Base-by-base conservation (phyloP, 2,329 filamentous ascomycete genomes). In the Metarhizium anisopliae region DNA sequence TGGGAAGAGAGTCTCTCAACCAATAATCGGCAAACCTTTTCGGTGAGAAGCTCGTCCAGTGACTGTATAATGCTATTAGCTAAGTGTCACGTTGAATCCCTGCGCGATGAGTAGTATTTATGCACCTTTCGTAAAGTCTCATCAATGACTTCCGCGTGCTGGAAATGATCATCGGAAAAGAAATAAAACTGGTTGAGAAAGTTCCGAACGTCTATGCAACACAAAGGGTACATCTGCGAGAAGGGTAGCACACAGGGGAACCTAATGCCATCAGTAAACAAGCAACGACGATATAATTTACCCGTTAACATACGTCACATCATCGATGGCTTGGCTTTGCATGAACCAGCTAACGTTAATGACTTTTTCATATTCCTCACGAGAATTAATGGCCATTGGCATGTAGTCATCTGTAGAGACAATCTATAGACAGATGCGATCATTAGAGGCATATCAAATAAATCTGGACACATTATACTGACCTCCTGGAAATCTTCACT, bases 161-260 rank as follows among this genome's bases (percentile, higher is more conserved):
- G 87, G 67, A 97, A 97, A 68, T 97, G 91, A 66, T 97, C 92
- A 65, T 95, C 92, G 8, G 90, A 91, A 72, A 97, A 99, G 70
- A 95, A 92, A 70, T 97, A 97, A 66, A 99, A 97, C 67, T 97
- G 92, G 69, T 96, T 96, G 58, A 97, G 77, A 70, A 99, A 97
- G 70, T 96, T 96, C 45, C 93, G 84, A 64, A 99, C 96, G 66
- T 97, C 91, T 68, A 97, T 97, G 75, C 94, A 99, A 72, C 94
- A 96, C 36, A 97, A 79, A 1, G 94, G 93, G 68, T 99, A 99
- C 94, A 99, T 99, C 65, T 97, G 92, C 13, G 92, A 96, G 70
- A 99, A 99, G 0, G 94, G 95, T 1, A 99, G 77, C n/a, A 96
- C 90, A 63, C 88, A 95, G 5, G 94, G 95, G 68, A 96, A 96